A percentile compares a stretch with the other conserved stretches of the same genome.
Conservation (phyloP, 345 rosid species). For the Lepidium aucheri region DNA sequence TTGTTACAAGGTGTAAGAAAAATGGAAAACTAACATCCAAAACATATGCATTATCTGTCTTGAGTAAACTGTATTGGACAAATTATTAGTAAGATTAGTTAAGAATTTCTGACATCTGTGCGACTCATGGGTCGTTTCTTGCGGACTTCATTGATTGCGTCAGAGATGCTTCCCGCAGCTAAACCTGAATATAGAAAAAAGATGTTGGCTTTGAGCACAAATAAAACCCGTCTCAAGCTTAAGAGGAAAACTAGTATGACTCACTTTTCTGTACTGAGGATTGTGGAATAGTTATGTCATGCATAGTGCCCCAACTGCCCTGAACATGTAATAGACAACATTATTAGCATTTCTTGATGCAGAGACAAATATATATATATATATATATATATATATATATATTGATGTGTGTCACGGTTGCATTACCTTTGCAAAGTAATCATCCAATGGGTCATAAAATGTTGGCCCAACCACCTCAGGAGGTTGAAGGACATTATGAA, state of each 20-base stretch:
- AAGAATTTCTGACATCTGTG: constrained; percentile 55
- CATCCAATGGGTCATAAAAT: constrained; percentile 48
- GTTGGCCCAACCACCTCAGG: constrained; percentile 64
- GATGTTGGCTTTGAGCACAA: background rate
- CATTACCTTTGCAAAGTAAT: constrained; percentile 80
- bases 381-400: background rate
- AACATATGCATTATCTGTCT: background rate
- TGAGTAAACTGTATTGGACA: background rate
- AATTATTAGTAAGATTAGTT: background rate
- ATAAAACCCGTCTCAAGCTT: background rate
- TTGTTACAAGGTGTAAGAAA: background rate
- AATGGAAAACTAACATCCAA: background rate
- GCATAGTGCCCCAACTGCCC: constrained; percentile 57
- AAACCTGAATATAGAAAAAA: constrained; percentile 32
- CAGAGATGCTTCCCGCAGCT: constrained; percentile 40
- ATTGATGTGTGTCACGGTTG: background rate
- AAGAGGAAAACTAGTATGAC: background rate
- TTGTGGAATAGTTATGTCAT: constrained; percentile 39
- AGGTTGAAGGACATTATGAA: constrained; percentile 93
- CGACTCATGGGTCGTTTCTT: constrained; percentile 82
- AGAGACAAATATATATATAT: background rate
- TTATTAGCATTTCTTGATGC: constrained; percentile 8
- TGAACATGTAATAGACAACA: constrained; percentile 35
- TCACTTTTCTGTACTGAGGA: constrained; percentile 38
- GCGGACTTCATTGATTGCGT: constrained; percentile 58